Base-by-base conservation (phyloP, 805 yeast genomes). In the Ogataea glucozyma region DNA sequence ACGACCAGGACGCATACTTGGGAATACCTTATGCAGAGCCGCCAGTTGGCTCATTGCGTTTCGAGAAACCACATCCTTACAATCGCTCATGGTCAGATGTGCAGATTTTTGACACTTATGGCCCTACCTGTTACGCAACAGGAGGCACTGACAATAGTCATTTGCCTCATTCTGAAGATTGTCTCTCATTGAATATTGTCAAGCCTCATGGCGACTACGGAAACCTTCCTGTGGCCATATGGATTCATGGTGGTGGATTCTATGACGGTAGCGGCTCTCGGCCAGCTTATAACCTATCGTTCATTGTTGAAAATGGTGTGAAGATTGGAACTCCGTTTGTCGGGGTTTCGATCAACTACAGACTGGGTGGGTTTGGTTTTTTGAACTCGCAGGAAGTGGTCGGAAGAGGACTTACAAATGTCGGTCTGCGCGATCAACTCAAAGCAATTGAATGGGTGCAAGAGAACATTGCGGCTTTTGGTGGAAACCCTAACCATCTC, bases 211-310 rank as follows among this genome's bases (percentile, higher is more conserved):
- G 38, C 3, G 27, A 34, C 29, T 34, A 23, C 27, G 19, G 16
- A 6, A 16, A 34, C 19, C 21, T 34, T 4, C 38, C 38, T 6
- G 38, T 34, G 8, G 38, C 20, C n/a, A 24, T 34, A 6, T 34
- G 38, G 38, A 34, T 34, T 21, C 27, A 34, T 34, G 38, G 38
- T 3, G 38, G 38, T 13, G 38, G 38, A 23, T 34, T 34, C 16
- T 17, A 10, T 13, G 38, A 34, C 21, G 38, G 38, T 8, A 13
- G 20, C 17, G 14, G 20, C 13, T 23, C 30, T 11, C 29, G 38
- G 5, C 38, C 38, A 3, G 38, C 29, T 13, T 34, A 34, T 20
- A 34, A 34, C 24, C 21, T 34, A 19, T 22, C 38, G 13, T 34
- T 22, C 16, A 34, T 23, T 17, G 29, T 34, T 4, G 38, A 34